Evolutionary conservation across 2,329 filamentous ascomycete species (phyloP).

Genomic region (Acarospora socialis): DNA sequence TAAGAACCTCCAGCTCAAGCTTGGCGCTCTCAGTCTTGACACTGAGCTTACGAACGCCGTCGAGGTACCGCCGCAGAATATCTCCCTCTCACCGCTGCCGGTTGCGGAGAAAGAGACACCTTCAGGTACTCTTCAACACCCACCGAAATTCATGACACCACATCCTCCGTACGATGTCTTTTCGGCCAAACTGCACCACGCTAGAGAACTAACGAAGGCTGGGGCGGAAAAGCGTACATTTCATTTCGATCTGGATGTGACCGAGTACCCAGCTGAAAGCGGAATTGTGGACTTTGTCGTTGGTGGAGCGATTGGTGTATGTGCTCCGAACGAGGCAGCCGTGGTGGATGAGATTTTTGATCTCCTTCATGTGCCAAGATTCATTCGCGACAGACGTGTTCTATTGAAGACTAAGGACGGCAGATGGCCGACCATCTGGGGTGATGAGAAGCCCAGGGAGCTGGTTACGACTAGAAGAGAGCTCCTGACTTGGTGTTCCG

Average conservation of each 20-base stretch:
- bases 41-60: constrained; percentile 56
- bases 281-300: constrained; percentile 85
- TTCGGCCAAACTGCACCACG: constrained; percentile 70
- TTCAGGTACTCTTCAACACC: constrained; percentile 41
- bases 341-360: constrained; percentile 77
- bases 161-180: constrained; percentile 89
- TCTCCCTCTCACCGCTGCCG: constrained; percentile 43
- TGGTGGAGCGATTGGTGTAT: constrained; percentile 85
- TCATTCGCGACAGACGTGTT: constrained; percentile 71
- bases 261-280: constrained; percentile 74
- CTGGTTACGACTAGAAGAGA: constrained; percentile 83
- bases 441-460: constrained; percentile 70
- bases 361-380: constrained; percentile 63
- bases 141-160: constrained; percentile 81
- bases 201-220: constrained; percentile 71
- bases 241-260: constrained; percentile 94
- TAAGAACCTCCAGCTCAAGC: constrained; percentile 59
- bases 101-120: constrained; percentile 22
- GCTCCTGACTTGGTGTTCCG: constrained; percentile 88
- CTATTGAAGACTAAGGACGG: constrained; percentile 64
- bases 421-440: constrained; percentile 97
- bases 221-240: constrained; percentile 95
- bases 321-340: constrained; percentile 65
- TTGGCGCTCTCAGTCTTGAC: constrained; percentile 57
- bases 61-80: constrained; percentile 59